Percentiles rank a stretch among this genome's conserved stretches.
These are phyloP conservation scores for Coffea eugenioides DNA, from an alignment of 257 asterid species.

Conservation along the genomic window DNA sequence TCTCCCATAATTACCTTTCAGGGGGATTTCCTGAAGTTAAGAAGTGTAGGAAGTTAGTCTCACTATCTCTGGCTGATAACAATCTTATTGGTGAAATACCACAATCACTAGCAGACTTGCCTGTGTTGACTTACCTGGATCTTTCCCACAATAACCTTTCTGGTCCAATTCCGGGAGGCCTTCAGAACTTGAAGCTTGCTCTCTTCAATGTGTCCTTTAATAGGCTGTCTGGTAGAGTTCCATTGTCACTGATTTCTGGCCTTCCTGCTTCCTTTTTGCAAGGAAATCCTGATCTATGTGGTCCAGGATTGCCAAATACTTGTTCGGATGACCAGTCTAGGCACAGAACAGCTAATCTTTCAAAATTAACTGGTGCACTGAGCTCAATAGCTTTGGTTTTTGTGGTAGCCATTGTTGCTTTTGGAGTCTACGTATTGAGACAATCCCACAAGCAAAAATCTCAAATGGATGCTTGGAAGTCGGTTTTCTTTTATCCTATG, in stretches of 20 bases:
- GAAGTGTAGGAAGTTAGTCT: constrained; percentile 62
- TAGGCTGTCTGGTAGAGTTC: constrained; percentile 66
- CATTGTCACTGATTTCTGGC: constrained; percentile 56
- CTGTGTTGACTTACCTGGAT: constrained; percentile 79
- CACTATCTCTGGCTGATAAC: constrained; percentile 70
- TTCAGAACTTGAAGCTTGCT: constrained; percentile 75
- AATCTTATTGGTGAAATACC: constrained; percentile 69
- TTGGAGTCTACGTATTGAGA: constrained; percentile 40
- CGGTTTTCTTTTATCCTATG: constrained; percentile 80
- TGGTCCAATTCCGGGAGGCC: constrained; percentile 62
- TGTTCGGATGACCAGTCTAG: constrained; percentile 35
- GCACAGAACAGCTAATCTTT: constrained; percentile 31
- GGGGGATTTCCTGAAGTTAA: constrained; percentile 66
- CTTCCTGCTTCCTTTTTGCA: constrained; percentile 80
- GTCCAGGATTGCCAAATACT: constrained; percentile 60
- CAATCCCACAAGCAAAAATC: constrained; percentile 36
- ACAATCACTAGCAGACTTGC: constrained; percentile 56
- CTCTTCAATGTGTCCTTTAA: constrained; percentile 76
- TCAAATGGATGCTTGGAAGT: constrained; percentile 45
- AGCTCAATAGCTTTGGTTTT: constrained; percentile 46
- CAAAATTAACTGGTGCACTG: constrained; percentile 46
- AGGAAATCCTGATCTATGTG: constrained; percentile 80
- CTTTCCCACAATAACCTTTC: constrained; percentile 72
- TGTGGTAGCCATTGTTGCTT: constrained; percentile 36
- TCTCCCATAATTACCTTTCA: constrained; percentile 63